Percentiles rank a stretch among this genome's conserved stretches.
phyloP scores from a whole-genome alignment of 148 eudicot genomes.

The Rhododendron williamsianum region DNA sequence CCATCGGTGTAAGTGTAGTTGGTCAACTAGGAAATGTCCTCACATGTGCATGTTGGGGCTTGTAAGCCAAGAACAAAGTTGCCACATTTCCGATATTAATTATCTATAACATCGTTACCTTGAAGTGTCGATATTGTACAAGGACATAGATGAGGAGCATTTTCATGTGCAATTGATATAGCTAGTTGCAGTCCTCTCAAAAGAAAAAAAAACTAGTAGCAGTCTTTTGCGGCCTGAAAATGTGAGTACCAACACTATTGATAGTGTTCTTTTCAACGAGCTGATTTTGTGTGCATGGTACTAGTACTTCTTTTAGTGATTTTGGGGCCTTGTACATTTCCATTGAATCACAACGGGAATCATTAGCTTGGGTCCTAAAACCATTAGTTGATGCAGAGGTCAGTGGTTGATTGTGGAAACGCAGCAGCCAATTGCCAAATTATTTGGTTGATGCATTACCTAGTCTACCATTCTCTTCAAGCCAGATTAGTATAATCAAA shows the following conservation, averaged over 20 bases:
- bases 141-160: not conserved
- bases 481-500: not conserved
- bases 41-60: not conserved
- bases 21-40: not conserved
- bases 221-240: not conserved
- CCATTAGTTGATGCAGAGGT: not conserved
- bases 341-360: not conserved
- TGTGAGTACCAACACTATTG: no score
- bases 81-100: not conserved
- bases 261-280: not conserved
- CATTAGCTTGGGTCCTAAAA: no score
- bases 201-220: not conserved
- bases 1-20: slow-evolving; percentile 64
- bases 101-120: not conserved
- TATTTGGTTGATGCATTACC: not conserved
- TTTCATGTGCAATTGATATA: not conserved
- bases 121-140: not conserved
- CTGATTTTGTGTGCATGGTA: not conserved
- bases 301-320: not conserved
- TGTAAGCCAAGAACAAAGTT: not conserved
- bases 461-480: not conserved
- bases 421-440: not conserved
- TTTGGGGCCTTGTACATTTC: not conserved
- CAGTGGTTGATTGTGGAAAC: not conserved
- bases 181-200: not conserved